Percentiles rank a stretch among this genome's conserved stretches.
Conservation (phyloP, 164 flowering plant species). For the Houttuynia cordata region DNA sequence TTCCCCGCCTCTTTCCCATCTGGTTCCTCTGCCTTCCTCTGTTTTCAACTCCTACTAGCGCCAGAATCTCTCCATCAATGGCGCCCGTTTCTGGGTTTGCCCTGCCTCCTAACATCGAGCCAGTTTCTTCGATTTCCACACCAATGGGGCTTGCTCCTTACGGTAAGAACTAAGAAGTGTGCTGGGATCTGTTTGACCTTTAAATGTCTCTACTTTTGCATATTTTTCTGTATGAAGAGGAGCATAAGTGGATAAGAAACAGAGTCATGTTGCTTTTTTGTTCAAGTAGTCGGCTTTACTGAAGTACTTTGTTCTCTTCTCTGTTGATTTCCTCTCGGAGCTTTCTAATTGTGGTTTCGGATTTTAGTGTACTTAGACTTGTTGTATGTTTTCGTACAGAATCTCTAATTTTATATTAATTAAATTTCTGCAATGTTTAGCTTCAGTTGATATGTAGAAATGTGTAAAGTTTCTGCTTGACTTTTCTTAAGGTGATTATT, state of each 20-base stretch:
- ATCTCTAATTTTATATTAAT: no score
- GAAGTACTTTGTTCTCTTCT: background rate
- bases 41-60: background rate
- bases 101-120: background rate
- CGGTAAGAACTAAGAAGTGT: slow-evolving; percentile 1
- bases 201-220: background rate
- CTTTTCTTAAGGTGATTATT: no score
- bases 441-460: no score
- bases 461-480: no score
- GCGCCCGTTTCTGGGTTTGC: slow-evolving; percentile 5
- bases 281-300: background rate
- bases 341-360: background rate
- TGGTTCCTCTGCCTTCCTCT: slow-evolving; percentile 5
- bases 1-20: slow-evolving; percentile 1
- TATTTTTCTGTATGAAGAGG: background rate
- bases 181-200: background rate
- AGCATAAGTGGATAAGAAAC: background rate
- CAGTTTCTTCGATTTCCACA: background rate
- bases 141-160: slow-evolving; percentile 1
- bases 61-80: slow-evolving; percentile 4
- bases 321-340: background rate
- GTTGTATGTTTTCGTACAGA: no score
- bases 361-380: background rate
- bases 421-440: no score
- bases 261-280: background rate